A percentile compares a stretch with the other conserved stretches of the same genome.
These are phyloP conservation scores for Suhomyces prunicola DNA, from an alignment of 805 yeast genomes.

Conservation along the genomic window DNA sequence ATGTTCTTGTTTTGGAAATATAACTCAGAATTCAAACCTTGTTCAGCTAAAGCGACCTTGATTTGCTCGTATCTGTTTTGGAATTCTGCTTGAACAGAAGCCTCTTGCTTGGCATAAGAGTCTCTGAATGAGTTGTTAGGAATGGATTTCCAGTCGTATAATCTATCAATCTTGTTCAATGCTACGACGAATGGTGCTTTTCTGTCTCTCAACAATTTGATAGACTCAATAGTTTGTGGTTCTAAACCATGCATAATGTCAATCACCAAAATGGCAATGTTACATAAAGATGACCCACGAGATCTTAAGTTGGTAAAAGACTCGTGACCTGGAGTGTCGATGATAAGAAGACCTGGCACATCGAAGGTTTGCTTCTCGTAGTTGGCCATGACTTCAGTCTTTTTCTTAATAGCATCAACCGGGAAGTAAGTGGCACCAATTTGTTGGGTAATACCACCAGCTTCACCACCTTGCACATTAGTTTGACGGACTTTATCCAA, in stretches of 20 bases:
- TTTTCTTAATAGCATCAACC: constrained; percentile 84
- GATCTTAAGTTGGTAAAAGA: constrained; percentile 96
- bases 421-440: constrained; percentile 99
- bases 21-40: constrained; percentile 95
- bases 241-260: constrained; percentile 99
- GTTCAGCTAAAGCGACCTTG: constrained; percentile 91
- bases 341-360: constrained; percentile 94
- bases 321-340: constrained; percentile 99
- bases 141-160: constrained; percentile 86
- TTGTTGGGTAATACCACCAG: constrained; percentile 99
- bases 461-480: constrained; percentile 99
- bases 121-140: constrained; percentile 97
- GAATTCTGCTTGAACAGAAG: constrained; percentile 88
- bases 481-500: constrained; percentile 97
- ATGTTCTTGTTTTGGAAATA: constrained; percentile 93
- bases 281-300: constrained; percentile 98
- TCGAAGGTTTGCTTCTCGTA: constrained; percentile 84
- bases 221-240: constrained; percentile 95
- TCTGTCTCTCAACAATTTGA: constrained; percentile 86
- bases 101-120: constrained; percentile 76
- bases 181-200: constrained; percentile 99
- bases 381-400: constrained; percentile 86
- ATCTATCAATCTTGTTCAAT: constrained; percentile 93
- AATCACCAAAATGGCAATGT: constrained; percentile 96
- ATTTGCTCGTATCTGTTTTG: constrained; percentile 81